These are phyloP conservation scores for Xylaria sp. DNA, from an alignment of 2,329 filamentous ascomycete genomes.

Conservation along the genomic window DNA sequence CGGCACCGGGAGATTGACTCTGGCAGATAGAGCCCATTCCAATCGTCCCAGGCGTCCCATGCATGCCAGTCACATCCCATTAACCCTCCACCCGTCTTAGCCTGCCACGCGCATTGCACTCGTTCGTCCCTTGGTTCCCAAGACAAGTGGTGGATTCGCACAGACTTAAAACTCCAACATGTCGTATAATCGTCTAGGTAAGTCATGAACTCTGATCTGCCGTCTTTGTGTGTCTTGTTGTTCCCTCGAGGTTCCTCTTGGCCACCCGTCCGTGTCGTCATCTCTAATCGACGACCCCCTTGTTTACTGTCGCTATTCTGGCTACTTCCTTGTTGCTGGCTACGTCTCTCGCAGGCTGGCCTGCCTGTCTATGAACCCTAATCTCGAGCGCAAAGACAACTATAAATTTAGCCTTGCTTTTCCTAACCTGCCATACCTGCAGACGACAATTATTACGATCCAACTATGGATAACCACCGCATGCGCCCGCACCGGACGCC, in stretches of 20 bases:
- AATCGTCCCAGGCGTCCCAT: conserved; percentile 19
- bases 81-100: conserved; percentile 16
- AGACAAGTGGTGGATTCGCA: conserved; percentile 26
- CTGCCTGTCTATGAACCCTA: background rate
- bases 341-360: background rate
- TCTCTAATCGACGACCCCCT: background rate
- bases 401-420: background rate
- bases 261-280: conserved; percentile 13
- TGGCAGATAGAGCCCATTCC: conserved; percentile 21
- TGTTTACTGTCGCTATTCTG: background rate
- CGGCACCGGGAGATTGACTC: conserved; percentile 5
- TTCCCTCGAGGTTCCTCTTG: background rate
- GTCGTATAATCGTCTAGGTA: conserved; percentile 78
- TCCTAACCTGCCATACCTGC: conserved; percentile 12
- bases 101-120: conserved; percentile 21
- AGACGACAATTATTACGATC: conserved; percentile 67
- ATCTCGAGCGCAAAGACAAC: background rate
- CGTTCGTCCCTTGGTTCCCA: conserved; percentile 7
- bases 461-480: conserved; percentile 59
- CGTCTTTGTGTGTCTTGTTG: conserved; percentile 6
- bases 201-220: conserved; percentile 29
- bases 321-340: background rate
- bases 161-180: conserved; percentile 50
- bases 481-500: conserved; percentile 66
- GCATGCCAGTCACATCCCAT: conserved; percentile 25